phyloP scores from a whole-genome alignment of 768 basidiomycete genomes.

The Termitomyces sp. region DNA sequence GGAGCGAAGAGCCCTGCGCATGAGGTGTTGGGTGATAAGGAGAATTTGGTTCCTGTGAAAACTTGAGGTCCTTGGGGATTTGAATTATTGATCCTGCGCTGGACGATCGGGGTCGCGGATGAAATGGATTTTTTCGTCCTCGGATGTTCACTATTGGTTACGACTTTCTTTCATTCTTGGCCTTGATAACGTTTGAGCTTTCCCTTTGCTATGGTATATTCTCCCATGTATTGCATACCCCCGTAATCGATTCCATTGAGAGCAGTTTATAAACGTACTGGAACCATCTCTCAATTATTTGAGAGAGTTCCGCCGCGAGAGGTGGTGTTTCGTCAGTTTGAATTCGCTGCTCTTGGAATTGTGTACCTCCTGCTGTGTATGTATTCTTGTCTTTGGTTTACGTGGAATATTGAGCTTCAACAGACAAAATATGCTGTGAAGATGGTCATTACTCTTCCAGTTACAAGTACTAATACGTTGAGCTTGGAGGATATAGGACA shows the following conservation, averaged over 20 bases:
- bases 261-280: background rate
- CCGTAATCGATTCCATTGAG: background rate
- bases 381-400: background rate
- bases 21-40: slow-evolving; percentile 47
- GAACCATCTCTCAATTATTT: background rate
- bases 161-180: background rate
- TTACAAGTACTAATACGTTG: background rate
- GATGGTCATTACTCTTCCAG: too few relatives aligned
- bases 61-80: background rate
- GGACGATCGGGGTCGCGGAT: background rate
- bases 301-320: too few relatives aligned
- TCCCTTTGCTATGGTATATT: background rate
- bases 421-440: background rate
- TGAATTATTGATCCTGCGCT: background rate
- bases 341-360: background rate
- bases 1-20: slow-evolving; percentile 21
- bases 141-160: background rate
- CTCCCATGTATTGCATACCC: background rate
- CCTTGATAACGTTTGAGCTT: background rate
- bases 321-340: background rate
- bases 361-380: background rate
- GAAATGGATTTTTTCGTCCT: background rate
- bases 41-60: slow-evolving; percentile 36
- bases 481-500: background rate
- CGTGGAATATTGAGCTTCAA: background rate